Base-by-base conservation (phyloP, 164 flowering plant genomes). In the Stephania yunnanensis region DNA sequence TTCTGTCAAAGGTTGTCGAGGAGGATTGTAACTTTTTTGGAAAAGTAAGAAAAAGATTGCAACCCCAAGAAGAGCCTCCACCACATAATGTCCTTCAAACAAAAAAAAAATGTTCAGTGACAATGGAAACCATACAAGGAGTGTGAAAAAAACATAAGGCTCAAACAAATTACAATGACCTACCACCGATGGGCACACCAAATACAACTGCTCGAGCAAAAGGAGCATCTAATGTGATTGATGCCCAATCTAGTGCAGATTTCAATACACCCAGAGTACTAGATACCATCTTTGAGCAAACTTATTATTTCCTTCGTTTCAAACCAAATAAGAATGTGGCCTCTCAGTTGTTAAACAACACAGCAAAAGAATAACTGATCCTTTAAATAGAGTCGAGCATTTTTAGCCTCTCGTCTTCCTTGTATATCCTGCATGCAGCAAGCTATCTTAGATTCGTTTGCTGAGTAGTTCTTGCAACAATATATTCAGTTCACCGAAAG, bases 11-110 rank as follows among this genome's bases (percentile, higher is more conserved):
- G 99, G 98, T 53, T 89, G 82, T 80, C 91, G 92, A 50, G 99
- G 98, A 52, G 97, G 98, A 83, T 89, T 93, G 85, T 95, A 95
- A 89, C 98, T 92, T 77, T 95, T 95, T 77, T 88, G 97, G 20
- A 92, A 81, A 61, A 95, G 90, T 42, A 90, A 83, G 82, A 87
- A 88, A 64, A 93, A 30, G 69, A 95, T 92, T 69, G 85, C 98
- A 68, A 87, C 25, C 90, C 72, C 70, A 69, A 95, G 95, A 78
- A 93, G 82, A 82, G 82, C 92, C 74, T 95, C 99, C 73, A 92
- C 87, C 78, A 93, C 87, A 11, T 90, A 81, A 85, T 95, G 99
- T 55, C 99, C 99, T 95, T 72, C 80, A 25, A 50, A 25, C 0
- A 25, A 25, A 25, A 25, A 25, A 25, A 10, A 25, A 74, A 15